phyloP scores from a whole-genome alignment of 1,284 basidiomycete genomes.

The Bondarzewia mesenterica region DNA sequence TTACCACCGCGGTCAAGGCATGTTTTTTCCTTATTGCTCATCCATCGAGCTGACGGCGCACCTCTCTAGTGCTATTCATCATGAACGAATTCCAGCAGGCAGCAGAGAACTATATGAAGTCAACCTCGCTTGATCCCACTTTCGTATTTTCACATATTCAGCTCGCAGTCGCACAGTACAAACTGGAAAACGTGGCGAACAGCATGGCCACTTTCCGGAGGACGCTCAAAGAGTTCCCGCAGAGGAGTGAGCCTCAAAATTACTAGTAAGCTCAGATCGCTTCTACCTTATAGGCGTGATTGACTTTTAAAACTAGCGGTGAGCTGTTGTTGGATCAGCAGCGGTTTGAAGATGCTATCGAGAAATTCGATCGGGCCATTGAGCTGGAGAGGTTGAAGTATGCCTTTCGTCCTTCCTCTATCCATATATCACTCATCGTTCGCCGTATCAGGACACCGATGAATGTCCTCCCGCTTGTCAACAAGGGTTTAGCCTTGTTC shows the following conservation, averaged over 20 bases:
- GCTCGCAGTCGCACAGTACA: conserved; percentile 96
- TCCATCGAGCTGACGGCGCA: not conserved
- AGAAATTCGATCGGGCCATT: conserved; percentile 91
- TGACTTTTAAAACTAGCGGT: conserved; percentile 48
- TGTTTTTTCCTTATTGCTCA: conserved; percentile 11
- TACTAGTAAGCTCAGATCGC: conserved; percentile 58
- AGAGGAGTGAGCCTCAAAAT: conserved; percentile 80
- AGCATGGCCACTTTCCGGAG: conserved; percentile 88
- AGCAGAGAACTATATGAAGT: conserved; percentile 86
- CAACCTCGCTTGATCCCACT: conserved; percentile 71
- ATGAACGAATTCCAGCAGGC: conserved; percentile 86
- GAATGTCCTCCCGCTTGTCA: conserved; percentile 92
- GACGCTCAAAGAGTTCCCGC: conserved; percentile 76
- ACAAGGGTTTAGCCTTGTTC: conserved; percentile 94
- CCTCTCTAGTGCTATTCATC: conserved; percentile 82
- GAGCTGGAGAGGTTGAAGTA: conserved; percentile 80
- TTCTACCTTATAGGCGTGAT: not conserved
- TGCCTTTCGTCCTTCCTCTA: conserved; percentile 2
- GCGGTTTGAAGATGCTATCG: conserved; percentile 85
- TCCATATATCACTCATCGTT: conserved; percentile 5
- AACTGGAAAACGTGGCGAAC: conserved; percentile 69
- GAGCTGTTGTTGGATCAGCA: conserved; percentile 93
- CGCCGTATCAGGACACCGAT: conserved; percentile 42
- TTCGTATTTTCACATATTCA: conserved; percentile 98
- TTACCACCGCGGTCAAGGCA: conserved; percentile 97